Percentiles rank a stretch among this genome's conserved stretches.
phyloP scores from a whole-genome alignment of 2,329 filamentous ascomycete genomes.

The Fusarium sp. region DNA sequence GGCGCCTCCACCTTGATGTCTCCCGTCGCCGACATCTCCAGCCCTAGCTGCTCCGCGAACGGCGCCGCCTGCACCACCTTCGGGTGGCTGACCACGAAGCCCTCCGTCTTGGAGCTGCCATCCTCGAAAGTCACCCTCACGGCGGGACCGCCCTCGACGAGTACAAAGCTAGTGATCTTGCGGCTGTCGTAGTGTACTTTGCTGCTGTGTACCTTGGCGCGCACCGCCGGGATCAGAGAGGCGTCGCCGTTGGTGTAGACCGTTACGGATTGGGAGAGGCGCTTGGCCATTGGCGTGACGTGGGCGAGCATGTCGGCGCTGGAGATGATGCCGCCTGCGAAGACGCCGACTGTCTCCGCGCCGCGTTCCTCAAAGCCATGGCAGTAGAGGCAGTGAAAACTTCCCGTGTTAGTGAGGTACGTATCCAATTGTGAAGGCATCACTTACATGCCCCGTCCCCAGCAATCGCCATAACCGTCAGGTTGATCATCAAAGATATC shows the following conservation, averaged over 20 bases:
- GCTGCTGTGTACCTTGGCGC: constrained; percentile 48
- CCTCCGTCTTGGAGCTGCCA: constrained; percentile 54
- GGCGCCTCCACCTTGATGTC: constrained; percentile 60
- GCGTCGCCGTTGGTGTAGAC: constrained; percentile 65
- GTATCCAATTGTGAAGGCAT: too few species aligned
- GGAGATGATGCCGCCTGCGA: constrained; percentile 57
- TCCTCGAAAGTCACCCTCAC: constrained; percentile 58
- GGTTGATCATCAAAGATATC: constrained; percentile 65
- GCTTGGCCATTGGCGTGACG: constrained; percentile 59
- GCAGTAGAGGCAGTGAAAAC: constrained; percentile 72
- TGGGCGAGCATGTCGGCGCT: constrained; percentile 54
- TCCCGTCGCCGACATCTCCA: constrained; percentile 58
- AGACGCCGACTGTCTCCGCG: constrained; percentile 59
- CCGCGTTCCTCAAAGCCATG: constrained; percentile 71
- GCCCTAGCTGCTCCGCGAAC: constrained; percentile 59
- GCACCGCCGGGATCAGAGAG: constrained; percentile 50
- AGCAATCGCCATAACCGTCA: constrained; percentile 67
- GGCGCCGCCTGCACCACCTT: constrained; percentile 55
- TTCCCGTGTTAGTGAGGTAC: constrained; percentile 5
- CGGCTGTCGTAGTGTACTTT: constrained; percentile 57
- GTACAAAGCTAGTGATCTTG: constrained; percentile 49
- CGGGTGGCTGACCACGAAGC: constrained; percentile 59
- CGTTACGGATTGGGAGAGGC: constrained; percentile 60
- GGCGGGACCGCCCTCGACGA: constrained; percentile 44
- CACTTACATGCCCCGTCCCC: constrained; percentile 64